Evolutionary conservation across 2,329 filamentous ascomycete genomes (phyloP).

Genomic region (Xenoacremonium recifei): DNA sequence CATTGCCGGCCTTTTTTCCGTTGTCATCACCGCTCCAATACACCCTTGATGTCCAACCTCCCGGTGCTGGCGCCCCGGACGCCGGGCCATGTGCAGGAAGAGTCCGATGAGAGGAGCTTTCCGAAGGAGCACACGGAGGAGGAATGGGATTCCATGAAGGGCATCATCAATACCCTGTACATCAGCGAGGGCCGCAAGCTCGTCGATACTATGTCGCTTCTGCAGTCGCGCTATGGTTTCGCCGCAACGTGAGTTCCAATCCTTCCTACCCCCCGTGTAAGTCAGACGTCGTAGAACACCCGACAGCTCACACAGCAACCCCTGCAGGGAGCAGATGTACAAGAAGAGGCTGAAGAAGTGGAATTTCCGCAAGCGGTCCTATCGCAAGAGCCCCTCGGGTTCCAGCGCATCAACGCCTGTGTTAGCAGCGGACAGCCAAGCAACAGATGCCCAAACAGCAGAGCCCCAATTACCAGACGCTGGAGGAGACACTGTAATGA

Average conservation of each 20-base stretch:
- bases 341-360: conserved; percentile 39
- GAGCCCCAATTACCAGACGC: no score
- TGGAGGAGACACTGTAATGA: no score
- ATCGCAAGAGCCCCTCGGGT: conserved; percentile 27
- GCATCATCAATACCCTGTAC: conserved; percentile 33
- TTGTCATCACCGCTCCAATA: conserved; percentile 11
- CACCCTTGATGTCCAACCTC: conserved; percentile 26
- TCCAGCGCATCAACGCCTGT: conserved; percentile 21
- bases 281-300: background rate
- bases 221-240: conserved; percentile 34
- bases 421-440: background rate
- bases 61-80: conserved; percentile 34
- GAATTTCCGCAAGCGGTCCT: conserved; percentile 35
- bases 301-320: background rate
- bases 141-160: conserved; percentile 33
- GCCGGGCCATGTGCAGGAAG: conserved; percentile 24
- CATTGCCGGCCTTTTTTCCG: background rate
- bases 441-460: background rate
- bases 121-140: conserved; percentile 35
- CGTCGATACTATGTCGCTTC: conserved; percentile 35
- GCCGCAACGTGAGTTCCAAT: conserved; percentile 34
- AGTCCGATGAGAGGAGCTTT: conserved; percentile 22
- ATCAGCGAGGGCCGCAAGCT: conserved; percentile 35
- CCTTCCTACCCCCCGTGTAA: background rate
- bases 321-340: conserved; percentile 38